These are phyloP conservation scores for Aspergillus sp. DNA, from an alignment of 2,329 filamentous ascomycete species.

Conservation along the genomic window DNA sequence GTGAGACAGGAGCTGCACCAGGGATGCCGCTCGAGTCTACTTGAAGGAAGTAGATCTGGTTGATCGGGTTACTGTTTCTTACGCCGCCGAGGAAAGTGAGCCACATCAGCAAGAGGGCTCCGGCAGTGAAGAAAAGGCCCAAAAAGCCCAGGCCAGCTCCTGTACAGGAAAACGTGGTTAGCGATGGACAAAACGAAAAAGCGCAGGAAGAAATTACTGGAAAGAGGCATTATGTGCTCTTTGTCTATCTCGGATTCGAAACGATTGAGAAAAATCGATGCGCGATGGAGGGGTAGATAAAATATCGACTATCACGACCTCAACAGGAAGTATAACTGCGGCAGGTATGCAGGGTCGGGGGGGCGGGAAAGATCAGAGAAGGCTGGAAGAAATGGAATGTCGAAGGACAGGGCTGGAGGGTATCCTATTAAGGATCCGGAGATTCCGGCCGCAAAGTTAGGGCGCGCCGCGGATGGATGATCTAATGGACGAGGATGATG, in stretches of 20 bases:
- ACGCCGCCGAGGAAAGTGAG: conserved; percentile 65
- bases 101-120: conserved; percentile 63
- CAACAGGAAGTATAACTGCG: neutral
- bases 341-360: neutral
- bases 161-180: conserved; percentile 27
- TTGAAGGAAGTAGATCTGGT: conserved; percentile 81
- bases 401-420: conserved; percentile 2
- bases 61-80: conserved; percentile 57
- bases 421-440: conserved; percentile 23
- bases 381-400: conserved; percentile 6
- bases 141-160: conserved; percentile 56
- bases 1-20: conserved; percentile 64
- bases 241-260: conserved; percentile 1
- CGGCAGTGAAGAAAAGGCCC: conserved; percentile 63
- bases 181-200: neutral
- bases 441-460: conserved; percentile 18
- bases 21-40: conserved; percentile 73
- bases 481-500: conserved; percentile 25
- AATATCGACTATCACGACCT: conserved; percentile 10
- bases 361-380: conserved; percentile 1
- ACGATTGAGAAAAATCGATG: neutral
- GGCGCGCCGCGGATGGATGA: conserved; percentile 21
- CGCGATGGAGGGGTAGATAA: neutral
- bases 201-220: conserved; percentile 29
- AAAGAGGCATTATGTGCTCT: conserved; percentile 23